A percentile compares a stretch with the other conserved stretches of the same genome.
Conservation (phyloP, 2,329 filamentous ascomycete genomes). For the Thelonectria olida region DNA sequence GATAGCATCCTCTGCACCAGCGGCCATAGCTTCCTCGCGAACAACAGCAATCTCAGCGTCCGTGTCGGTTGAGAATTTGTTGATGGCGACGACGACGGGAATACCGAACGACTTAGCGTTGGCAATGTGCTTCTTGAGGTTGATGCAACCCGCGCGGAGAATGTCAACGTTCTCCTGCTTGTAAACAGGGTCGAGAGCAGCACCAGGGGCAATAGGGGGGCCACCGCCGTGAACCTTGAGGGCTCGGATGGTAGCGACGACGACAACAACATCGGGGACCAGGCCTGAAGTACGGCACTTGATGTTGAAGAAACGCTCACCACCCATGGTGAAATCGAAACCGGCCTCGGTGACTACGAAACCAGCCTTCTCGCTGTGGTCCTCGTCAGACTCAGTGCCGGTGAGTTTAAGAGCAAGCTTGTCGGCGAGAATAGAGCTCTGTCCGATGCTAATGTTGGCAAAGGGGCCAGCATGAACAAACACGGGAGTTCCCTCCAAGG, state of each 20-base stretch:
- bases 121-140: conserved; percentile 92
- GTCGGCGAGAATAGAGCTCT: conserved; percentile 93
- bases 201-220: conserved; percentile 90
- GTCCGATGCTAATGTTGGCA: conserved; percentile 97
- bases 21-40: conserved; percentile 88
- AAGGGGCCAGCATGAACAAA: conserved; percentile 98
- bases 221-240: conserved; percentile 97
- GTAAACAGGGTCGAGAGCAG: conserved; percentile 86
- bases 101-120: conserved; percentile 92
- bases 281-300: conserved; percentile 97
- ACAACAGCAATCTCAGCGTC: conserved; percentile 90
- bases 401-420: conserved; percentile 95
- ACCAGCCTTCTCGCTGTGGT: conserved; percentile 82
- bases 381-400: conserved; percentile 91
- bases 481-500: conserved; percentile 93
- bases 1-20: conserved; percentile 93
- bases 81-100: conserved; percentile 96
- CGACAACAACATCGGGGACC: conserved; percentile 89
- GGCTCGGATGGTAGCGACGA: conserved; percentile 94
- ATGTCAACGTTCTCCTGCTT: conserved; percentile 93
- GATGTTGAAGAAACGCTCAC: conserved; percentile 99
- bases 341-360: conserved; percentile 97
- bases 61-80: conserved; percentile 94
- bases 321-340: conserved; percentile 99
- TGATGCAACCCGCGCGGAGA: conserved; percentile 88